phyloP scores from a whole-genome alignment of 768 basidiomycete genomes.

The Porpolomopsis calyptriformis region DNA sequence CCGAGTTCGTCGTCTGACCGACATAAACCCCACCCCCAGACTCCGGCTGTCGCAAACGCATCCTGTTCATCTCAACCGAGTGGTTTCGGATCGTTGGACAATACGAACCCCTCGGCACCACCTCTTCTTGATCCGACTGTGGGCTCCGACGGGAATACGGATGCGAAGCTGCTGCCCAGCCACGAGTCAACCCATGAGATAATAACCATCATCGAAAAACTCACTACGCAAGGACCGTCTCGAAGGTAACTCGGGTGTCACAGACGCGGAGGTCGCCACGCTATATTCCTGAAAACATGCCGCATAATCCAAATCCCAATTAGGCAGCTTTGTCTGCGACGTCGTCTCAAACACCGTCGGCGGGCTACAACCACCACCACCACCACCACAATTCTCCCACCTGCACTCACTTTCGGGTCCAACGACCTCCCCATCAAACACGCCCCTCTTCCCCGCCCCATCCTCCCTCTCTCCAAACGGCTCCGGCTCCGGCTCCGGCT shows the following conservation, averaged over 20 bases:
- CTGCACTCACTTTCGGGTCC: background rate
- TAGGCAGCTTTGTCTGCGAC: background rate
- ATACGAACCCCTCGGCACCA: too few species aligned
- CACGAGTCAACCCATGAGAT: background rate
- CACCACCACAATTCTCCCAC: background rate
- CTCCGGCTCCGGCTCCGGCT: background rate
- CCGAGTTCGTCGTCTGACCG: too few species aligned
- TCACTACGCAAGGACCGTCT: background rate
- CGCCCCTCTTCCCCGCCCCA: background rate
- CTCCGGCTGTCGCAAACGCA: background rate
- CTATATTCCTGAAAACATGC: background rate
- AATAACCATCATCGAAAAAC: background rate
- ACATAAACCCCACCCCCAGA: too few species aligned
- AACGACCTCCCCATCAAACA: background rate
- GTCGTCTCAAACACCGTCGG: background rate
- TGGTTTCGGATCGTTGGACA: background rate
- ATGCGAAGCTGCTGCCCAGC: slow-evolving; percentile 14
- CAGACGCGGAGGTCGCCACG: background rate
- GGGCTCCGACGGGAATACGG: slow-evolving; percentile 16
- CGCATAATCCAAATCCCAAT: background rate
- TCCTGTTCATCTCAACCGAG: background rate
- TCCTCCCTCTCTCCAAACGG: background rate
- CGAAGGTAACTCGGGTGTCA: background rate
- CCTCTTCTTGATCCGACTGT: background rate
- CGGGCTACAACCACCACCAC: too few species aligned